These are phyloP conservation scores for Porphyra umbilicalis DNA, from an alignment of 31 red algal genomes.

Conservation along the genomic window DNA sequence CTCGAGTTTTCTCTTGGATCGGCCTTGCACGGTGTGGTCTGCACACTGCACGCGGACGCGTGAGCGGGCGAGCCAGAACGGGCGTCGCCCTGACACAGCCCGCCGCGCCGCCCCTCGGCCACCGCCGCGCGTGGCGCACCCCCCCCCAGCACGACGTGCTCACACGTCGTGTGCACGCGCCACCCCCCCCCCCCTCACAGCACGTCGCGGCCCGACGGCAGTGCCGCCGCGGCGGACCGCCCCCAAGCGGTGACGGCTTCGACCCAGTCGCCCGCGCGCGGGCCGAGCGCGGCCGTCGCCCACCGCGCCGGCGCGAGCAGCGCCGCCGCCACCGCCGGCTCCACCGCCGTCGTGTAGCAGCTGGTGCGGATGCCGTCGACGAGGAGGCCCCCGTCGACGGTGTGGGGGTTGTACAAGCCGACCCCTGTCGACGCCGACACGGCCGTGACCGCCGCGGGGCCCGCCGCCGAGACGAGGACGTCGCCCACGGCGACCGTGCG, in stretches of 20 bases:
- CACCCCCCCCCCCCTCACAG: neutral
- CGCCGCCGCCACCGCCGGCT: conserved; percentile 13
- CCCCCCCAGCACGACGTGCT: too few species aligned
- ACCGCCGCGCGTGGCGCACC: too few species aligned
- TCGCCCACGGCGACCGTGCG: conserved; percentile 41
- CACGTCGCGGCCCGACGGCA: neutral
- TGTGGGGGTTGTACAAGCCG: conserved; percentile 59
- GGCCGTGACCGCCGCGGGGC: neutral
- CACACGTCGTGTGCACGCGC: too few species aligned
- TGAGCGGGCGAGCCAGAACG: too few species aligned
- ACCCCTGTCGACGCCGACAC: neutral
- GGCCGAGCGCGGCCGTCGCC: neutral
- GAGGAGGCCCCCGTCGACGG: conserved; percentile 22
- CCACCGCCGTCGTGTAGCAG: conserved; percentile 46
- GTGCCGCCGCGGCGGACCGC: neutral
- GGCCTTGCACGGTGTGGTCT: too few species aligned
- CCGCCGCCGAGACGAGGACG: conserved; percentile 4
- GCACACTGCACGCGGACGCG: too few species aligned
- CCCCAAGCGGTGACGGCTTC: neutral
- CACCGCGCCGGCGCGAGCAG: conserved; percentile 22
- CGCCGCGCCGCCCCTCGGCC: too few species aligned
- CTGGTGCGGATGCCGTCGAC: conserved; percentile 33
- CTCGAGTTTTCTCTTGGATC: too few species aligned
- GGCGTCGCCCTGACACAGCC: too few species aligned
- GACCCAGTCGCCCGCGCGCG: neutral